Percentiles rank a stretch among this genome's conserved stretches.
Conservation (phyloP, 108 stramenopile species). For the Aurantiochytrium sp. region DNA sequence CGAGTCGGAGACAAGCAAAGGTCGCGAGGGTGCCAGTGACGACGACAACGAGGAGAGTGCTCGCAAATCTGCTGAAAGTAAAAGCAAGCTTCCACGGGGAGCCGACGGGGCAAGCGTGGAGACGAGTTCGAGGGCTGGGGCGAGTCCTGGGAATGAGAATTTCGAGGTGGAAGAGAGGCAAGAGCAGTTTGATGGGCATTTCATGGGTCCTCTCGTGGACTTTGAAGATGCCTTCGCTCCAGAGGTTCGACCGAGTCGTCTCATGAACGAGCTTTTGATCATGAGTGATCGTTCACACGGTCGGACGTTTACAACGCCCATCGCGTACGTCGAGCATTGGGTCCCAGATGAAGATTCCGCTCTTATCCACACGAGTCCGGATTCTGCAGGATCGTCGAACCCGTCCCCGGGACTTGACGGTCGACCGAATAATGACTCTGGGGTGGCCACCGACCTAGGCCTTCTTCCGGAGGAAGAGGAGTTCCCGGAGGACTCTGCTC, state of each 20-base stretch:
- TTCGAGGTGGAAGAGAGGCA: neutral
- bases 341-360: neutral
- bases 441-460: no score
- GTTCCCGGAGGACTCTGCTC: neutral
- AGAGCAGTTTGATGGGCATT: conserved; percentile 1
- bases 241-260: neutral
- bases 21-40: no score
- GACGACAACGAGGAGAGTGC: no score
- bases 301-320: neutral
- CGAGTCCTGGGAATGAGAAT: neutral
- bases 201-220: neutral
- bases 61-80: no score
- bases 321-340: neutral
- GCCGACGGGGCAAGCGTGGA: no score
- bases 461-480: no score
- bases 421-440: neutral
- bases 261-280: neutral
- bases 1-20: no score
- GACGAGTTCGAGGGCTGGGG: no score
- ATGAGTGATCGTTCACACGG: neutral
- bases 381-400: neutral
- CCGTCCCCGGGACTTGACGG: neutral
- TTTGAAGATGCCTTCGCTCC: neutral
- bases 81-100: no score
- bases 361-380: neutral